phyloP scores from a whole-genome alignment of 2,329 filamentous ascomycete species.

The Dendryphion nanum region DNA sequence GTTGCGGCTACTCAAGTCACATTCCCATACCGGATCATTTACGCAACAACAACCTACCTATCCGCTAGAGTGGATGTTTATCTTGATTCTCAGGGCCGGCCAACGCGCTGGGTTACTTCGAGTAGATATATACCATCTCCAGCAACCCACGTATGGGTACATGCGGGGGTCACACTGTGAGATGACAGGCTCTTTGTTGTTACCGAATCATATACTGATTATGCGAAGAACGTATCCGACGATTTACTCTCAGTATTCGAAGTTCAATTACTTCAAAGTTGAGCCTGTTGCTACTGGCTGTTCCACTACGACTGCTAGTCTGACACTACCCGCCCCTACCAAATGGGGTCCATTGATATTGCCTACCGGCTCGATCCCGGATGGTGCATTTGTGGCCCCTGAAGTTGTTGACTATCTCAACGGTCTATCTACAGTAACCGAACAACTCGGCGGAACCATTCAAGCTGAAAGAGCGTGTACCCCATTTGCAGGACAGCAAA shows the following conservation, averaged over 20 bases:
- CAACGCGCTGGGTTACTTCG: slow-evolving; percentile 14
- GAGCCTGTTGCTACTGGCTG: slow-evolving; percentile 21
- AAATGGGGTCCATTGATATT: slow-evolving; percentile 25
- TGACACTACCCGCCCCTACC: slow-evolving; percentile 27
- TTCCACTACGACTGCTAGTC: slow-evolving; percentile 9
- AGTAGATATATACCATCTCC: slow-evolving; percentile 13
- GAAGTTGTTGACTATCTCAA: slow-evolving; percentile 32
- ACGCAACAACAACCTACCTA: slow-evolving; percentile 13
- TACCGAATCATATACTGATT: too few species aligned
- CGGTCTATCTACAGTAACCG: slow-evolving; percentile 21
- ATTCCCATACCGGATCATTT: slow-evolving; percentile 26
- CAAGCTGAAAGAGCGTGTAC: too few species aligned
- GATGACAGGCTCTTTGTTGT: too few species aligned
- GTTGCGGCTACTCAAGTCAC: slow-evolving; percentile 27
- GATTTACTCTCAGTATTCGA: slow-evolving; percentile 27
- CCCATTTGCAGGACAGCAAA: too few species aligned
- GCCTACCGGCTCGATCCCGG: slow-evolving; percentile 13
- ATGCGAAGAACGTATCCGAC: slow-evolving; percentile 38
- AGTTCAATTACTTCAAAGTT: slow-evolving; percentile 27
- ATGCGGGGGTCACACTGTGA: slow-evolving; percentile 19
- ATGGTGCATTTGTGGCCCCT: slow-evolving; percentile 22
- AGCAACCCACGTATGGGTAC: too few species aligned
- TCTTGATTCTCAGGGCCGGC: slow-evolving; percentile 9
- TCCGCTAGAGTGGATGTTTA: slow-evolving; percentile 23
- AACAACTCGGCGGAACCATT: slow-evolving; percentile 29